Evolutionary conservation across 106 monocot species (phyloP).

Genomic region (Iris macrosiphon): DNA sequence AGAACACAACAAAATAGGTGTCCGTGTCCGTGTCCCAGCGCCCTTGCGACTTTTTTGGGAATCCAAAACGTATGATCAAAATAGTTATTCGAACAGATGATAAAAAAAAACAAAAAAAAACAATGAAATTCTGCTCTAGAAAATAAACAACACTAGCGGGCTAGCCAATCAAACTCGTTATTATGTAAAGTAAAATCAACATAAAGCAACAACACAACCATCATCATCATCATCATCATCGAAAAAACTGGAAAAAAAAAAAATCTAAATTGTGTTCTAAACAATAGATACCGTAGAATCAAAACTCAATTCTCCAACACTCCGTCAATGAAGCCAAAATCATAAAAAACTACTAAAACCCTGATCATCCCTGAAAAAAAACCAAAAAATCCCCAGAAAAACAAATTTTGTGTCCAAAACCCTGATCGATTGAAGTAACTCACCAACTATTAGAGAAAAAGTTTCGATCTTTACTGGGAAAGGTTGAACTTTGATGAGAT

Average conservation of each 20-base stretch:
- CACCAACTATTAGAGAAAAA: conserved; percentile 5
- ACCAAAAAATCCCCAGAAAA: neutral
- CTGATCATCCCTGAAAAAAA: conserved; percentile 5
- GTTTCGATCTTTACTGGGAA: neutral
- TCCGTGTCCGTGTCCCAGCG: too few species aligned
- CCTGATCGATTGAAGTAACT: conserved; percentile 2
- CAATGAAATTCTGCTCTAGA: too few species aligned
- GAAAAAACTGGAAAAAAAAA: neutral
- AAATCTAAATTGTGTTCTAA: neutral
- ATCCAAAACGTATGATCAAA: too few species aligned
- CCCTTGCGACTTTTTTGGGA: too few species aligned
- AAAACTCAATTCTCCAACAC: neutral
- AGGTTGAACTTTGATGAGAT: conserved; percentile 1
- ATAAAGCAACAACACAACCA: neutral
- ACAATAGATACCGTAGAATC: too few species aligned
- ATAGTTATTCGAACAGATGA: neutral
- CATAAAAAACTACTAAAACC: conserved; percentile 11
- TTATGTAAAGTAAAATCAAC: neutral
- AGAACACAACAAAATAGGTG: too few species aligned
- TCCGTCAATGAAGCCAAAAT: conserved; percentile 6
- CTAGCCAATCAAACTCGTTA: neutral
- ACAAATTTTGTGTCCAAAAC: neutral
- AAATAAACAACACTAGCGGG: neutral
- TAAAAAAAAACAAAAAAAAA: neutral
- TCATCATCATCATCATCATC: too few species aligned